Base-by-base conservation (phyloP, 2,329 filamentous ascomycete species). In the Cercospora brassicicola region DNA sequence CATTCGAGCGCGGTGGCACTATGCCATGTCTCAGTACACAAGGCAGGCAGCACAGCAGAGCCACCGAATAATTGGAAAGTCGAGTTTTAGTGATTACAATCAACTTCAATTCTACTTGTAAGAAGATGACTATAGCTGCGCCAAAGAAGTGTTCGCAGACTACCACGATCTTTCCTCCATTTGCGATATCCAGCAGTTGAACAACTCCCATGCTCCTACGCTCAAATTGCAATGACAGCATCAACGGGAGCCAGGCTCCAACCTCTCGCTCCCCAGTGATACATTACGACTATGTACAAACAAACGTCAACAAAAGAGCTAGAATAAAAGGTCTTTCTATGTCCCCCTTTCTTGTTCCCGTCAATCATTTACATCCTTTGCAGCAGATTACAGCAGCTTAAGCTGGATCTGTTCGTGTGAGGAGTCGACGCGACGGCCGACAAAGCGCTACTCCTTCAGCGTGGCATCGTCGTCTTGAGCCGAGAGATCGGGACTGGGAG, bases 281-380 rank as follows among this genome's bases (percentile, higher is more conserved):
- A 65, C 63, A 65, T 65, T 65, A 65, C 63, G 55, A 53, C 39
- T 65, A 59, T 65, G 63, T 65, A 65, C 63, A 65, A 51, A 51
- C 20, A 20, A 56, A 56, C 26, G 15, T 28, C 42, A 48, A 48
- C 42, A 51, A 51, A 20, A 51, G 15, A 51, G 45, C 23, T 11
- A 48, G 42, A 48, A 51, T 20, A 51, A 23, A 23, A 56, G 13
- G 26, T 31, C 26, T 18, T 56, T 56, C n/a, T 15, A 28, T 56
- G 23, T 31, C 26, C 23, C n/a, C 53, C 53, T 23, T 56, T 56
- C 28, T 56, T 15, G 15, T 56, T 31, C 28, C 26, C n/a, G 26
- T 56, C 23, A 30, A 31, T 56, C 53, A 36, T 51, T 31, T 39
- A 23, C 20, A 36, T n/a, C 5, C 13, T 36, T 20, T 53, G n/a